phyloP scores from a whole-genome alignment of 176 grass and related monocot species.

The Carex parvula region DNA sequence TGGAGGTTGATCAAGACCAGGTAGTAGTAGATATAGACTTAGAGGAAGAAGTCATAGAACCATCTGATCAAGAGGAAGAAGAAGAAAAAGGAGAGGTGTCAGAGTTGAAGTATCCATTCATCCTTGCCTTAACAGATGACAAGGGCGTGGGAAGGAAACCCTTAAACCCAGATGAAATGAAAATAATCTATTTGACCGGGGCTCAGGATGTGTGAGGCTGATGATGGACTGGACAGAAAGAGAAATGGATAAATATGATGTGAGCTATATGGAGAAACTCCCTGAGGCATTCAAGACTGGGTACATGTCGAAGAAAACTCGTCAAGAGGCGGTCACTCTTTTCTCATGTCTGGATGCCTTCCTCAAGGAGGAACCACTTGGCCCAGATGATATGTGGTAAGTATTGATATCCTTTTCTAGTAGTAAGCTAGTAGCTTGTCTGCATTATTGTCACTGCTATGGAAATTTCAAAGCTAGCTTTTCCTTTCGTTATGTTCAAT shows the following conservation, averaged over 20 bases:
- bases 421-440: slow-evolving; percentile 10
- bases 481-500: not conserved
- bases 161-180: slow-evolving; percentile 33
- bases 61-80: slow-evolving; percentile 16
- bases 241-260: slow-evolving; percentile 65
- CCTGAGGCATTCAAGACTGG: slow-evolving; percentile 82
- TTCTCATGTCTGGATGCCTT: slow-evolving; percentile 95
- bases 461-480: not conserved
- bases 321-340: slow-evolving; percentile 84
- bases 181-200: slow-evolving; percentile 28
- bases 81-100: slow-evolving; percentile 34
- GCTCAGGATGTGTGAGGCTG: slow-evolving; percentile 35
- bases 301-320: slow-evolving; percentile 82
- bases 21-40: slow-evolving; percentile 13
- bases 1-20: slow-evolving; percentile 29
- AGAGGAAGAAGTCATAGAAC: slow-evolving; percentile 16
- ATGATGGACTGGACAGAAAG: slow-evolving; percentile 78
- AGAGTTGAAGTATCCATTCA: slow-evolving; percentile 42
- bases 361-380: slow-evolving; percentile 92
- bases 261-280: slow-evolving; percentile 66
- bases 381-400: slow-evolving; percentile 99
- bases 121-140: slow-evolving; percentile 75
- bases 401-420: slow-evolving; percentile 27
- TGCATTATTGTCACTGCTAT: not conserved
- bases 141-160: slow-evolving; percentile 44